phyloP scores from a whole-genome alignment of 2,329 filamentous ascomycete genomes.

The Taxawa tesnikishii region DNA sequence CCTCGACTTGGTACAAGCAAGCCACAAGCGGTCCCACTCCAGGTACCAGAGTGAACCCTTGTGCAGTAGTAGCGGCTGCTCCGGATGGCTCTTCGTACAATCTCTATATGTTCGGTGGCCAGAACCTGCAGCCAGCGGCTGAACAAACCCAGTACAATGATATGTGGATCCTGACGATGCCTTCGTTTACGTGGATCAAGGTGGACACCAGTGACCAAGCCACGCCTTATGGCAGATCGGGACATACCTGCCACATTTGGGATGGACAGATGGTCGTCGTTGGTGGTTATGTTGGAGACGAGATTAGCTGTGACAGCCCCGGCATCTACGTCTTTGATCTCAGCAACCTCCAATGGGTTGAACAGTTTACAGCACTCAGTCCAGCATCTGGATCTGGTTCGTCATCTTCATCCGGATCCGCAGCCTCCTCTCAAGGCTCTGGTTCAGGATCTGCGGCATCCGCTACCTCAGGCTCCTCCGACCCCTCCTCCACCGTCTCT shows the following conservation, averaged over 20 bases:
- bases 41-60: conserved; percentile 49
- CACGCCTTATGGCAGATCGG: conserved; percentile 48
- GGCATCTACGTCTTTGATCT: conserved; percentile 70
- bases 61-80: conserved; percentile 61
- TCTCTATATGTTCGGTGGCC: conserved; percentile 67
- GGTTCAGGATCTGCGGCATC: conserved; percentile 8
- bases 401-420: conserved; percentile 18
- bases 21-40: conserved; percentile 49
- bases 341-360: conserved; percentile 55
- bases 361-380: conserved; percentile 53
- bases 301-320: conserved; percentile 52
- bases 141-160: conserved; percentile 52
- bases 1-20: conserved; percentile 61
- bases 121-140: conserved; percentile 54
- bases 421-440: conserved; percentile 10
- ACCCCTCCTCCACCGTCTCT: conserved; percentile 5
- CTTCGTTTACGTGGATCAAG: conserved; percentile 68
- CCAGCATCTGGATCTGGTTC: conserved; percentile 37
- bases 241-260: conserved; percentile 67
- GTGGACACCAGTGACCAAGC: conserved; percentile 40
- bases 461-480: conserved; percentile 4
- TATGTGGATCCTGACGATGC: conserved; percentile 69
- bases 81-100: conserved; percentile 57
- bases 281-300: conserved; percentile 54
- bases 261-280: conserved; percentile 71